A percentile compares a stretch with the other conserved stretches of the same genome.
phyloP scores from a whole-genome alignment of 2,329 filamentous ascomycete species.

The Tricladium varicosporioides region DNA sequence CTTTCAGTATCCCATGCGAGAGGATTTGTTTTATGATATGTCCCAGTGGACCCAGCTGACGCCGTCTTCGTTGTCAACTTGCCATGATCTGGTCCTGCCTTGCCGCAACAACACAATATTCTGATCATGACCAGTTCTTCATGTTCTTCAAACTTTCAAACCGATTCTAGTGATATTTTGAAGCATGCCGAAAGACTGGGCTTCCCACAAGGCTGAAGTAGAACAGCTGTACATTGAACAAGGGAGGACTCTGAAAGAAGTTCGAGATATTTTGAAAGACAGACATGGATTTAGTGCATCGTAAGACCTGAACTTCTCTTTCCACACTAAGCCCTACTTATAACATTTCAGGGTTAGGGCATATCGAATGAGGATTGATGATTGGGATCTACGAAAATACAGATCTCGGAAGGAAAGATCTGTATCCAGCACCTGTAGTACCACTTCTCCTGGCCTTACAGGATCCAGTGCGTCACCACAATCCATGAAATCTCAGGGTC shows the following conservation, averaged over 20 bases:
- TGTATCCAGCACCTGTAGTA: not conserved
- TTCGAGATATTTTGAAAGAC: conserved; percentile 12
- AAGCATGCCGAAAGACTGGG: conserved; percentile 19
- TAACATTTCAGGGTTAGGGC: conserved; percentile 7
- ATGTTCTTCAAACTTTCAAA: no score
- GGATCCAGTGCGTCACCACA: no score
- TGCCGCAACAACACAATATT: no score
- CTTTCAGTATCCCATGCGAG: not conserved
- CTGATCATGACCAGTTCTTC: no score
- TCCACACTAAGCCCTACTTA: not conserved
- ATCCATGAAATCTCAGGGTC: no score
- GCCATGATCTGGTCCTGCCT: no score
- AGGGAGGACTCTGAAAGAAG: conserved; percentile 11
- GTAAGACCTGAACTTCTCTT: conserved; percentile 6
- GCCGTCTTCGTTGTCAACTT: not conserved
- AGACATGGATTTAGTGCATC: conserved; percentile 14
- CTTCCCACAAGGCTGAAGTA: conserved; percentile 12
- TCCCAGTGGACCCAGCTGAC: not conserved
- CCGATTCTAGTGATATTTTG: not conserved
- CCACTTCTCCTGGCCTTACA: no score
- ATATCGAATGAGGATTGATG: conserved; percentile 21
- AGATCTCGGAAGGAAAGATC: conserved; percentile 1
- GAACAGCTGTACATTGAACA: conserved; percentile 14
- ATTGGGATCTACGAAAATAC: conserved; percentile 19
- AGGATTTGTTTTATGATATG: not conserved